Percentiles rank a stretch among this genome's conserved stretches.
These are phyloP conservation scores for Fusarium algeriense DNA, from an alignment of 2,329 filamentous ascomycete species.

Conservation along the genomic window DNA sequence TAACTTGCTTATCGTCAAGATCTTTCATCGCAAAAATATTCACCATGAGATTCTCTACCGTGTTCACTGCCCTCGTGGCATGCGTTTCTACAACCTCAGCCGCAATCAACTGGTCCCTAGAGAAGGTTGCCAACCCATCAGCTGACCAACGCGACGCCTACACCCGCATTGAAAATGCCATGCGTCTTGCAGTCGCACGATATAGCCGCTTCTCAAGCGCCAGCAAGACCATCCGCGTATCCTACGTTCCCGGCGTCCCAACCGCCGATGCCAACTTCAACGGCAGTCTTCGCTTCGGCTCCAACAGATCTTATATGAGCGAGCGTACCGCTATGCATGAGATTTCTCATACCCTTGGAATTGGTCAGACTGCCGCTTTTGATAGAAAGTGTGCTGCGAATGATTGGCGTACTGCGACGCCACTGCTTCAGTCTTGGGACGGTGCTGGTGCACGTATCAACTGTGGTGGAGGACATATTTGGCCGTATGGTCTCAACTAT, in stretches of 20 bases:
- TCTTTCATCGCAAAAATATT: neutral
- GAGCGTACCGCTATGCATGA: constrained; percentile 63
- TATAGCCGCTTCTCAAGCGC: constrained; percentile 53
- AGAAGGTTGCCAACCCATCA: constrained; percentile 55
- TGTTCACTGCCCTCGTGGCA: constrained; percentile 43
- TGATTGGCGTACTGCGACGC: constrained; percentile 57
- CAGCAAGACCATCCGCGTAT: constrained; percentile 55
- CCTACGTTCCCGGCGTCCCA: constrained; percentile 58
- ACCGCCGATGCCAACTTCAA: constrained; percentile 61
- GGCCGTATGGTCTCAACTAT: constrained; percentile 59
- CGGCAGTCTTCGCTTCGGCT: constrained; percentile 61
- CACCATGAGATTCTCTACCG: constrained; percentile 53
- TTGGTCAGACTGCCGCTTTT: constrained; percentile 60
- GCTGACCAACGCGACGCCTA: constrained; percentile 60
- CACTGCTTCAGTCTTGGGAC: constrained; percentile 58
- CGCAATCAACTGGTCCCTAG: constrained; percentile 55
- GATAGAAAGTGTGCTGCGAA: constrained; percentile 54
- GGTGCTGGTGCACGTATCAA: constrained; percentile 53
- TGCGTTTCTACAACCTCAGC: constrained; percentile 52
- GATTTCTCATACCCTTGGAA: constrained; percentile 61
- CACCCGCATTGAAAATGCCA: constrained; percentile 56
- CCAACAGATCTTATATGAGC: constrained; percentile 60
- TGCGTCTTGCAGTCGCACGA: constrained; percentile 56
- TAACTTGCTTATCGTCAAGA: neutral
- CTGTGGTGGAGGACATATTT: constrained; percentile 56